Evolutionary conservation across 2,329 filamentous ascomycete species (phyloP).

Genomic region (Fusarium nanum): DNA sequence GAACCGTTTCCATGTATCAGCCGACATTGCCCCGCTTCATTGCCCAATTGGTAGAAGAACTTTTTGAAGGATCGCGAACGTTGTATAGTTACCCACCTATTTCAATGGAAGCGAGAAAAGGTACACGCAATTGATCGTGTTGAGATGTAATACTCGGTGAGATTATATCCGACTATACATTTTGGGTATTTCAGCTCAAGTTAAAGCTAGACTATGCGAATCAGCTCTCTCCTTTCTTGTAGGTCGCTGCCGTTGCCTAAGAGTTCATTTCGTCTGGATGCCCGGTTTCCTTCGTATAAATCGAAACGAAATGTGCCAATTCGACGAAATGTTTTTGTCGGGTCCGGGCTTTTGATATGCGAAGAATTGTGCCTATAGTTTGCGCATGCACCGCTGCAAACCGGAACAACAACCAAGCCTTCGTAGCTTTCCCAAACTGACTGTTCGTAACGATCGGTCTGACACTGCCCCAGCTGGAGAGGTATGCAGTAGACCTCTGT

Average conservation of each 20-base stretch:
- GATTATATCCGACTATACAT: background rate
- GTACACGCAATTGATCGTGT: background rate
- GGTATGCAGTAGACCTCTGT: background rate
- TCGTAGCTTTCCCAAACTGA: slow-evolving; percentile 12
- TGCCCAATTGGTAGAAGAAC: background rate
- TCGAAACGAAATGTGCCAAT: slow-evolving; percentile 4
- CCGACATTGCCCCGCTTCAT: background rate
- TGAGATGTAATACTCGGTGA: background rate
- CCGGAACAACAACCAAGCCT: background rate
- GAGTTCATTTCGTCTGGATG: background rate
- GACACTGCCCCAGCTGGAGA: background rate
- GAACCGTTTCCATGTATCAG: background rate
- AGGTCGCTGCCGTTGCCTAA: background rate
- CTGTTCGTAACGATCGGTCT: slow-evolving; percentile 13
- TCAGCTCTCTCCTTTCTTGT: background rate
- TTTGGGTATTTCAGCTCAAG: background rate
- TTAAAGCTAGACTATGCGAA: background rate
- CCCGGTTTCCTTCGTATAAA: background rate
- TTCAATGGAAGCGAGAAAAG: background rate
- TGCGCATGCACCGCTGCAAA: fast-evolving
- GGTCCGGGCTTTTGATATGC: fast-evolving
- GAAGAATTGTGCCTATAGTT: background rate
- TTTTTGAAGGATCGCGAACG: background rate
- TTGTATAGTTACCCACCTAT: background rate
- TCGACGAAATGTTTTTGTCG: background rate